These are phyloP conservation scores for Diaporthe vaccinii DNA, from an alignment of 2,329 filamentous ascomycete species.

Conservation along the genomic window DNA sequence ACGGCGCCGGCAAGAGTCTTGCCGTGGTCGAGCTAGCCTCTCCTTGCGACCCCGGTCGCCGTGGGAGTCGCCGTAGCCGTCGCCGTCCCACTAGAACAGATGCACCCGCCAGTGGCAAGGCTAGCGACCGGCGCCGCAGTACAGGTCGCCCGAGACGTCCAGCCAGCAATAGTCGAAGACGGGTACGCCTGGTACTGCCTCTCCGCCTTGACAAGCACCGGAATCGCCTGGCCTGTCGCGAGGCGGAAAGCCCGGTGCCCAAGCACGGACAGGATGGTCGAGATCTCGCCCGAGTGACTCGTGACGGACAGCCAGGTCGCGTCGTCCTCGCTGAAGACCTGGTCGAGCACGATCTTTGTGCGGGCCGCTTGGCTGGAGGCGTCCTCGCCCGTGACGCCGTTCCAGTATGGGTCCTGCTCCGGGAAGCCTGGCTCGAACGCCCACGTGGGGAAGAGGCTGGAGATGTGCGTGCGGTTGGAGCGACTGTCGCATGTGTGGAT, in stretches of 20 bases:
- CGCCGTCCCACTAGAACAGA: slow-evolving; percentile 42
- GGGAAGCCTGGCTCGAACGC: slow-evolving; percentile 72
- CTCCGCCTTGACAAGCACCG: slow-evolving; percentile 74
- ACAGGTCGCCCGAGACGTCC: slow-evolving; percentile 59
- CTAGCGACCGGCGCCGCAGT: slow-evolving; percentile 59
- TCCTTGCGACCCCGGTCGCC: not conserved
- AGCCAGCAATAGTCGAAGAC: slow-evolving; percentile 52
- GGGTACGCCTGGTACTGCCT: slow-evolving; percentile 49
- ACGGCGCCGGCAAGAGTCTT: no score
- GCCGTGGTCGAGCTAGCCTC: not conserved
- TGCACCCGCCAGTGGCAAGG: slow-evolving; percentile 55
- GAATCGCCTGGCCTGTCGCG: slow-evolving; percentile 77
- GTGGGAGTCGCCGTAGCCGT: not conserved
- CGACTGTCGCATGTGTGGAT: slow-evolving; percentile 78
- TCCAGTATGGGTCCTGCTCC: slow-evolving; percentile 66
- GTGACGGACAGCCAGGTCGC: slow-evolving; percentile 71
- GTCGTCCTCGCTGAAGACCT: slow-evolving; percentile 67
- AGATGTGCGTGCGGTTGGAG: slow-evolving; percentile 67
- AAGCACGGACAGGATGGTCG: slow-evolving; percentile 57
- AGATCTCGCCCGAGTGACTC: slow-evolving; percentile 71
- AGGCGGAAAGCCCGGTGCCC: slow-evolving; percentile 73
- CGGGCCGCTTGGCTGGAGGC: slow-evolving; percentile 62
- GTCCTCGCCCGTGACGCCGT: slow-evolving; percentile 57
- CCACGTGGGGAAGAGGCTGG: slow-evolving; percentile 64
- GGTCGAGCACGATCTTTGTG: slow-evolving; percentile 65